These are phyloP conservation scores for Pichia sp. DNA, from an alignment of 1,139 yeast species.

Conservation along the genomic window DNA sequence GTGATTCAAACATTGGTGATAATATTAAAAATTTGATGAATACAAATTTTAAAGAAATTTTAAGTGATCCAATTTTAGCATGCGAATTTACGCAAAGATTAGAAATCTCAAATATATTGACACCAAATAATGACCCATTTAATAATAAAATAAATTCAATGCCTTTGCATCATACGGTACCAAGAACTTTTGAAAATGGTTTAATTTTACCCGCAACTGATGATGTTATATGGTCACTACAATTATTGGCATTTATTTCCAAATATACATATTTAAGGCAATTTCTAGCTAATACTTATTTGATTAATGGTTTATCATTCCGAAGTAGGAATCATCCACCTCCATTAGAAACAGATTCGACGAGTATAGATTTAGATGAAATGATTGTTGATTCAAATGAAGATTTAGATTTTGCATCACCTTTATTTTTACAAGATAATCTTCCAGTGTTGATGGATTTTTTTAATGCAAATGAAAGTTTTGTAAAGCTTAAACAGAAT, in stretches of 20 bases:
- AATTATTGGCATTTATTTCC: constrained; percentile 84
- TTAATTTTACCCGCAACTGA: constrained; percentile 82
- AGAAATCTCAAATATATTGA: constrained; percentile 26
- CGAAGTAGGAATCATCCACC: constrained; percentile 27
- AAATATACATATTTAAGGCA: constrained; percentile 80
- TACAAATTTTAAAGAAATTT: constrained; percentile 21
- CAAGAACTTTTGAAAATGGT: constrained; percentile 67
- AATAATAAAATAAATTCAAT: constrained; percentile 1
- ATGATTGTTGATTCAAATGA: constrained; percentile 22
- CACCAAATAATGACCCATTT: constrained; percentile 4
- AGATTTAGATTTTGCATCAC: constrained; percentile 9
- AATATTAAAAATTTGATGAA: constrained; percentile 15
- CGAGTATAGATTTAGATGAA: constrained; percentile 22
- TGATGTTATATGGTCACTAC: constrained; percentile 90
- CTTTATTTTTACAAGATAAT: constrained; percentile 1
- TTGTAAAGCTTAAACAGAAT: constrained; percentile 1
- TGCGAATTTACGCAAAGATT: constrained; percentile 22
- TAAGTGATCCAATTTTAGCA: constrained; percentile 19
- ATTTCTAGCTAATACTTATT: constrained; percentile 64
- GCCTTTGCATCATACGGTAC: constrained; percentile 31
- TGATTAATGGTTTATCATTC: constrained; percentile 49
- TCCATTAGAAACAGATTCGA: constrained; percentile 24
- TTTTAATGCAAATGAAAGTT: background rate
- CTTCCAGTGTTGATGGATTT: background rate
- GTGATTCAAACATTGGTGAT: constrained; percentile 18